Evolutionary conservation across 2,329 filamentous ascomycete genomes (phyloP), one percentile per base, ranked within the genome.

Genomic region (Furcasterigmium furcatum): DNA sequence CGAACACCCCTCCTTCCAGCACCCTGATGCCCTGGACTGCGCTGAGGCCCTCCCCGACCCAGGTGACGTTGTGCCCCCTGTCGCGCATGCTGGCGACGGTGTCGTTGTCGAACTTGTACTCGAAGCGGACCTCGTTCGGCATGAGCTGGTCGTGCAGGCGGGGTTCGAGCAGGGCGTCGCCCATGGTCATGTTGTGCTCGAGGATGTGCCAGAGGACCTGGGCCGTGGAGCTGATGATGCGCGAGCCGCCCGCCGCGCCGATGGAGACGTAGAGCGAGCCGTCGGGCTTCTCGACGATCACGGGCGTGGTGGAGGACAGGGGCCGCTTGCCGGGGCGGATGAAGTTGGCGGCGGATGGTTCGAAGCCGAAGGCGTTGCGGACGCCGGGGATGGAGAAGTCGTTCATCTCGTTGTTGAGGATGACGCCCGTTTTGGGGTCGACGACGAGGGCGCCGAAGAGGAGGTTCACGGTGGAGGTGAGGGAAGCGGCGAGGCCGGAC

Each of bases 401-500:
- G 71, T 84, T 78, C 75, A 81, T 81, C 64, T 85, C 77, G 62
- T 83, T 74, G 64, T 84, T 85, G 21, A 95, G 80, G 45, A 95
- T 88, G 47, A 96, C 77, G 16, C 91, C 91, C 0, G 90, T 91
- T 55, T 85, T 78, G 0, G 90, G 88, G 1, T 92, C 86, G 66
- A 95, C 82, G 52, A 95, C 64, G 18, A 82, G 76, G 22, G 84
- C 85, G 38, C 92, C 92, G 56, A 95, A 97, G 4, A 94, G 74
- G 5, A 94, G 74, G 64, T 96, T 96, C 46, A 96, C 73, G 0
- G 92, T 96, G 1, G 90, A 94, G 0, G 91, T 96, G 12, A 91
- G 74, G 2, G 87, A 86, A 29, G 95, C 78, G 3, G 90, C 83
- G 63, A 96, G 73, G 7, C 91, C 91, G 0, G 77, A 74, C 8